Percentiles rank a stretch among this genome's conserved stretches.
phyloP scores from a whole-genome alignment of 2,329 filamentous ascomycete species.

The Fusarium temperatum region DNA sequence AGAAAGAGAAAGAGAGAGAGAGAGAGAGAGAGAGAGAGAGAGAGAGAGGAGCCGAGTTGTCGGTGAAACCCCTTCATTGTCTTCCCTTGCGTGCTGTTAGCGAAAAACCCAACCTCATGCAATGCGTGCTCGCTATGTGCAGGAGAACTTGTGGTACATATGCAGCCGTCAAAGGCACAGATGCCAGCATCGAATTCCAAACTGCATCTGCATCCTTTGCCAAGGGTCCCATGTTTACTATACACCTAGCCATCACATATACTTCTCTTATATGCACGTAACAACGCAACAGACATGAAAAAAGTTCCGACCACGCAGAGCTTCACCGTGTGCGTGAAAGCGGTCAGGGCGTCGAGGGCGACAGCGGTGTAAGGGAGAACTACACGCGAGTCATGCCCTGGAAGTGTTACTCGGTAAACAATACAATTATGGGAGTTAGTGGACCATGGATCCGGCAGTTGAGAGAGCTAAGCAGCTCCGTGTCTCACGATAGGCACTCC shows the following conservation, averaged over 20 bases:
- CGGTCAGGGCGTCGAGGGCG: conserved; percentile 16
- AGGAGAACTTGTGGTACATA: not conserved
- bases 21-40: not conserved
- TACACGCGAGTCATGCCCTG: conserved; percentile 24
- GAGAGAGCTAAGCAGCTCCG: not conserved
- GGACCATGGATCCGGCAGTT: conserved; percentile 28
- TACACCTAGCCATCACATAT: conserved; percentile 11
- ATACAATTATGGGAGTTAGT: conserved; percentile 18
- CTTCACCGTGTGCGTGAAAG: conserved; percentile 7
- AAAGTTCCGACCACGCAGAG: conserved; percentile 11
- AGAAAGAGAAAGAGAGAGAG: not conserved
- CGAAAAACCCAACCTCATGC: conserved; percentile 16
- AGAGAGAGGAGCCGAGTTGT: conserved; percentile 3
- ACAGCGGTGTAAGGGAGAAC: conserved; percentile 25
- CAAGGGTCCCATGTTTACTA: conserved; percentile 8
- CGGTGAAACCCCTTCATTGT: conserved; percentile 14
- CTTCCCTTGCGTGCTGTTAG: not conserved
- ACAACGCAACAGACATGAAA: conserved; percentile 10
- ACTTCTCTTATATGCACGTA: conserved; percentile 22
- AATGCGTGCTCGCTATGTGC: conserved; percentile 1
- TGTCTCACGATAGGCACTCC: not conserved
- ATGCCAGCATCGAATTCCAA: conserved; percentile 20
- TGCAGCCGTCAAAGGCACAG: conserved; percentile 25
- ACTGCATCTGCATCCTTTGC: conserved; percentile 14
- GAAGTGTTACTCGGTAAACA: conserved; percentile 10